phyloP scores from a whole-genome alignment of 2,329 filamentous ascomycete genomes.

The Talaromyces sp. region DNA sequence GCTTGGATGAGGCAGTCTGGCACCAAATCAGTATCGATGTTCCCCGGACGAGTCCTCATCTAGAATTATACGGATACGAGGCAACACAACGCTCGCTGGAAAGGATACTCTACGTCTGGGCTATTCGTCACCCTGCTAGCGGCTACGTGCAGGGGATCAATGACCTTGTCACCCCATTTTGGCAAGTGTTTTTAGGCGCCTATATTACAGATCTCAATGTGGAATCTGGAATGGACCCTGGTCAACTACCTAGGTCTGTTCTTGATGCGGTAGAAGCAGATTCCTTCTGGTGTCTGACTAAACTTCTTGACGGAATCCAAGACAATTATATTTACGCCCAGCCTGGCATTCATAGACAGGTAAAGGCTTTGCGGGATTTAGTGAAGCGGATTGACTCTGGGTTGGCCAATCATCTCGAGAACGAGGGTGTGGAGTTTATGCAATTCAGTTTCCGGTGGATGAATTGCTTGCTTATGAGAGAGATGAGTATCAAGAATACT shows the following conservation, averaged over 20 bases:
- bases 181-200: constrained; percentile 90
- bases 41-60: constrained; percentile 90
- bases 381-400: constrained; percentile 82
- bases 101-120: constrained; percentile 94
- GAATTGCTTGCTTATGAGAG: constrained; percentile 97
- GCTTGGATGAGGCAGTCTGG: constrained; percentile 95
- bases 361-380: constrained; percentile 79
- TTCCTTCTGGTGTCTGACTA: constrained; percentile 97
- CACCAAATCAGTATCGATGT: constrained; percentile 99
- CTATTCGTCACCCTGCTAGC: constrained; percentile 91
- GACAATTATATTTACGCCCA: constrained; percentile 99
- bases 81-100: constrained; percentile 92
- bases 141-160: constrained; percentile 99
- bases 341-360: constrained; percentile 92
- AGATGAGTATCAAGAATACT: constrained; percentile 92
- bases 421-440: constrained; percentile 93
- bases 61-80: constrained; percentile 91
- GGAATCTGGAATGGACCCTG: constrained; percentile 92
- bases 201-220: constrained; percentile 95
- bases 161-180: constrained; percentile 94
- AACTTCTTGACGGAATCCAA: constrained; percentile 96
- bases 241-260: constrained; percentile 82
- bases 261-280: constrained; percentile 96
- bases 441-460: constrained; percentile 99
- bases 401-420: constrained; percentile 82